Base-by-base conservation (phyloP, 2,329 filamentous ascomycete species). In the Diaporthe citrichinensis region DNA sequence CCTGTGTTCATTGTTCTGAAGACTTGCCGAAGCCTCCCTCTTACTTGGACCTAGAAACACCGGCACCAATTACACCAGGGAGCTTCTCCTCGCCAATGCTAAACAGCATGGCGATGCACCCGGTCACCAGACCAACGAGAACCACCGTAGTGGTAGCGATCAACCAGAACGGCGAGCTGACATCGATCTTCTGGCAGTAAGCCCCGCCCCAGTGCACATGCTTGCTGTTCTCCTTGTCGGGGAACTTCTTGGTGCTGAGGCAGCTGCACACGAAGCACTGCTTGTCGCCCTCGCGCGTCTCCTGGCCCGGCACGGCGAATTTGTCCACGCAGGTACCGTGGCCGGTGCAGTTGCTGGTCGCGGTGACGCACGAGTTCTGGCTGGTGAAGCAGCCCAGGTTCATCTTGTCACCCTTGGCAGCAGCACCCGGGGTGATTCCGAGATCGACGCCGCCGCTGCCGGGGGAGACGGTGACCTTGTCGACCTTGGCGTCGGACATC, bases 51-150 rank as follows among this genome's bases (percentile, higher is more conserved):
- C 92, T 91, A 78, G 93, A 94, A 51, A 99, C 96, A 78, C 97
- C 97, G 65, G 97, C 97, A n/a, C 95, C 95, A 84, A 99, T 96
- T 12, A 99, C 96, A 80, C 95, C 95, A 0, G 97, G 97, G 78
- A 98, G 88, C 85, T 95, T 94, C 87, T 98, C 92, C 83, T 94
- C 91, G 46, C 96, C 97, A 81, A 98, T 94, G 77, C 88, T 92
- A 84, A 93, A 97, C 72, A 99, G 84, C 88, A 98, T 87, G 8
- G 93, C 92, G 79, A 98, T 92, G 15, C 91, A 92, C 82, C 94
- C 92, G 51, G 88, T 88, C 39, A 97, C 85, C 51, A 94, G 85
- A 62, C 91, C 89, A 1, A 97, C 85, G 77, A 97, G 87, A 51
- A 92, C 85, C 65, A 98, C 86, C 5, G 91, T 93, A 79, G 97